Base-by-base conservation (phyloP, 169 alveolate genomes). In the Cryptosporidium felis region DNA sequence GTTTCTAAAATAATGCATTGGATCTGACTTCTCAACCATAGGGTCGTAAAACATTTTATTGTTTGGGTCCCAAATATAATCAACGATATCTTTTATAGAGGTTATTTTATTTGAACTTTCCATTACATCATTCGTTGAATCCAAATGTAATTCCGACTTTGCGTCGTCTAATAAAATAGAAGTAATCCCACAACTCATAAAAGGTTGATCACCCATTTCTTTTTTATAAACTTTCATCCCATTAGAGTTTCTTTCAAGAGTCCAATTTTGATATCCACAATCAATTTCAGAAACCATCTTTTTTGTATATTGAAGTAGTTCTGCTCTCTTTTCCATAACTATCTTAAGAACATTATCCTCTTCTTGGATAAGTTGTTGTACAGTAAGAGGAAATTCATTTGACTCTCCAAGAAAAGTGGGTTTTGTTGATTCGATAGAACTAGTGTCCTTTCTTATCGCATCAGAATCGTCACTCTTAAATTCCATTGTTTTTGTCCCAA, bases 181-280 rank as follows among this genome's bases (percentile, higher is more conserved):
- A 9, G 85, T 74, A 0, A 74, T 58, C 56, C 85, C 85, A 53
- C 85, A 74, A 38, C 85, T 74, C 85, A 74, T 74, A 74, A 74
- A 74, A 38, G 85, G 85, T 4, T 49, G 74, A 23, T 41, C 56
- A 18, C 26, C 46, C 51, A 74, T 21, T 53, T 74, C 85, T 40
- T 23, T 74, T 32, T 74, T 74, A 36, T 74, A 74, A 12, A 74
- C 67, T 36, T 36, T 74, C 65, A 74, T 53, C 1, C 85, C 85
- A 74, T 74, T 74, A 23, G 66, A 74, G 21, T 18, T 53, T 49
- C 85, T 74, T 23, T 74, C 85, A 53, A 74, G 85, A 2, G 74
- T 40, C 85, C 85, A 74, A 18, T 74, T 32, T 53, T 36, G 56
- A 53, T 42, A 40, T 74, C 85, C 85, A 32, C 41, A 6, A 40